Percentiles rank a stretch among this genome's conserved stretches.
These are phyloP conservation scores for Auxenochlorella pyrenoidosa DNA, from an alignment of 139 green algal genomes.

Conservation along the genomic window DNA sequence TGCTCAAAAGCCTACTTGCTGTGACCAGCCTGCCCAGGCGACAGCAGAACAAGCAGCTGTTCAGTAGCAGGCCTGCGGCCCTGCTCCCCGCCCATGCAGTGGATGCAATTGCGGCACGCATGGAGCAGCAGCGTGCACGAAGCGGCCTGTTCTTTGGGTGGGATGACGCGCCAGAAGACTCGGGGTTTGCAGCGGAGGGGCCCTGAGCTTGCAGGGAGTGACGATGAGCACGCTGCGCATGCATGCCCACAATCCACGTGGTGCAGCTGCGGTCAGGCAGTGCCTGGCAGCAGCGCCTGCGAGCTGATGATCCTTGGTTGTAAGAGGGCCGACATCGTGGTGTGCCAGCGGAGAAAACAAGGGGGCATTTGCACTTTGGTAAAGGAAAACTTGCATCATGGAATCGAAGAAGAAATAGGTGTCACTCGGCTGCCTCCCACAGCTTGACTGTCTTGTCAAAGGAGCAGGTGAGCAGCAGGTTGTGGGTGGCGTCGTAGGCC, in stretches of 20 bases:
- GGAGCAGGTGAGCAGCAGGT: slow-evolving; percentile 62
- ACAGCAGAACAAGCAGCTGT: neutral
- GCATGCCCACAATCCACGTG: too few relatives aligned
- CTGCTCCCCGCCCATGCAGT: neutral
- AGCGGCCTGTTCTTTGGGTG: slow-evolving; percentile 26
- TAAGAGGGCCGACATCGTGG: too few relatives aligned
- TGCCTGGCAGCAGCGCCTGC: too few relatives aligned
- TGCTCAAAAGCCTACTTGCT: neutral
- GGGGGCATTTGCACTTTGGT: too few relatives aligned
- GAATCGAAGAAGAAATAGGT: too few relatives aligned
- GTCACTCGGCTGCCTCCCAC: slow-evolving; percentile 7
- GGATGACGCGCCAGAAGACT: neutral
- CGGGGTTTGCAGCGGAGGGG: neutral
- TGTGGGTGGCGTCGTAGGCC: slow-evolving; percentile 49
- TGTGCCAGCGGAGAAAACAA: too few relatives aligned
- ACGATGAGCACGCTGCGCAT: too few relatives aligned
- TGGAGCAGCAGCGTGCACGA: slow-evolving; percentile 24
- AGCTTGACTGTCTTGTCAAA: slow-evolving; percentile 71
- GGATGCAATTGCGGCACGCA: slow-evolving; percentile 14
- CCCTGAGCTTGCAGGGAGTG: neutral
- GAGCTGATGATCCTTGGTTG: too few relatives aligned
- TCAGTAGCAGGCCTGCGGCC: neutral
- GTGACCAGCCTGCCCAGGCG: neutral
- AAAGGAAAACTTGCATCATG: too few relatives aligned
- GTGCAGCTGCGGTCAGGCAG: too few relatives aligned